phyloP scores from a whole-genome alignment of 306 rosid genomes.

The Bauhinia variegata region DNA sequence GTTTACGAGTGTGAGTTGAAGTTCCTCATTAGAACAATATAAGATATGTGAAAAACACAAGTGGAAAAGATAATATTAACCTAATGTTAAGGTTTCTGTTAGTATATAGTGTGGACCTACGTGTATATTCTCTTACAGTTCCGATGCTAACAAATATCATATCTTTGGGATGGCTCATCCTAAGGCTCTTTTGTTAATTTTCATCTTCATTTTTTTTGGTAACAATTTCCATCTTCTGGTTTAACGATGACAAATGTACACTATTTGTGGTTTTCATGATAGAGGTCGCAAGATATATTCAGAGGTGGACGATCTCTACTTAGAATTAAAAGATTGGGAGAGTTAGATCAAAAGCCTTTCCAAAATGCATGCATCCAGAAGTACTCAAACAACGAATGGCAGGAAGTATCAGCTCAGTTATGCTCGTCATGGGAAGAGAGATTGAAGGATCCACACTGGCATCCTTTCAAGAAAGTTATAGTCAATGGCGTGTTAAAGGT shows the following conservation, averaged over 20 bases:
- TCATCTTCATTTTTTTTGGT: too few species aligned
- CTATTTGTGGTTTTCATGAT: slow-evolving; percentile 9
- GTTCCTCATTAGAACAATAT: too few species aligned
- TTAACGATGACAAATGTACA: neutral
- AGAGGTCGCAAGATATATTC: slow-evolving; percentile 34
- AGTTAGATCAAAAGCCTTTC: slow-evolving; percentile 42
- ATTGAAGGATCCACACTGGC: slow-evolving; percentile 37
- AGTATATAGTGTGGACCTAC: too few species aligned
- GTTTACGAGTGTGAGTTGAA: too few species aligned
- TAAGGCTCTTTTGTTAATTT: too few species aligned
- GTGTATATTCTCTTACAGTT: too few species aligned
- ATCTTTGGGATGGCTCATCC: too few species aligned
- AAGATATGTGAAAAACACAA: too few species aligned
- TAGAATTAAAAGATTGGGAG: slow-evolving; percentile 40
- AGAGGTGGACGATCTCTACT: slow-evolving; percentile 32
- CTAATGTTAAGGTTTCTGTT: too few species aligned
- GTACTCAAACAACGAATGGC: slow-evolving; percentile 29
- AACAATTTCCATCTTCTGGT: neutral
- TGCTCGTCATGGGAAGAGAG: slow-evolving; percentile 42
- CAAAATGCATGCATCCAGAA: slow-evolving; percentile 31
- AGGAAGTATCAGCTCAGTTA: slow-evolving; percentile 35
- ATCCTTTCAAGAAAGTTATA: slow-evolving; percentile 34
- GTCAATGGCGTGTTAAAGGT: slow-evolving; percentile 35
- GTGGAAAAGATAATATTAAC: too few species aligned
- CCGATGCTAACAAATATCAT: too few species aligned